Conservation (phyloP, 106 monocot species). For the Triglochin maritima region DNA sequence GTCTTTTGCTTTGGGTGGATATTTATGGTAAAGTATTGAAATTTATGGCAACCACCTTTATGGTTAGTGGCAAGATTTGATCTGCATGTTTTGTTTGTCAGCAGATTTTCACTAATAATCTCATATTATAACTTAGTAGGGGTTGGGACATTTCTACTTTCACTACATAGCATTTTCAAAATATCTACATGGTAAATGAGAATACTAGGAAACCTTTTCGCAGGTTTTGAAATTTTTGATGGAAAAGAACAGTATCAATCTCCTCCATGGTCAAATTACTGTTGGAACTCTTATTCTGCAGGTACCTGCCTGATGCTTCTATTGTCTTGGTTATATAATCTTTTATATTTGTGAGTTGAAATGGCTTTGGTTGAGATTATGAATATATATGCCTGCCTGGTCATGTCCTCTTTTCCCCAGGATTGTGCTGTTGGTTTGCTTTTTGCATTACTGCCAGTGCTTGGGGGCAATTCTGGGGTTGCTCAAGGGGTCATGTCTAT, state of each 20-base stretch:
- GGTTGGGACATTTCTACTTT: too few species aligned
- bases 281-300: slow-evolving; percentile 88
- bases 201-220: too few species aligned
- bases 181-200: too few species aligned
- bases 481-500: slow-evolving; percentile 78
- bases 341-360: neutral
- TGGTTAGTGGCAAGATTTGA: too few species aligned
- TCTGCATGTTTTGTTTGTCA: too few species aligned
- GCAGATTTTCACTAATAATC: too few species aligned
- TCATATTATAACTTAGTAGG: too few species aligned
- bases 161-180: too few species aligned
- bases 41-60: too few species aligned
- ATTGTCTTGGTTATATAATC: neutral
- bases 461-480: slow-evolving; percentile 76
- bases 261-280: slow-evolving; percentile 92
- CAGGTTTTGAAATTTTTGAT: slow-evolving; percentile 95
- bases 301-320: slow-evolving; percentile 22
- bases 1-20: too few species aligned
- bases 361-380: neutral
- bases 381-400: neutral
- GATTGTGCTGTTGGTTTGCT: slow-evolving; percentile 93
- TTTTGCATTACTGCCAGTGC: slow-evolving; percentile 84
- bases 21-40: too few species aligned
- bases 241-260: slow-evolving; percentile 77
- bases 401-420: slow-evolving; percentile 15